phyloP scores from a whole-genome alignment of 2,329 filamentous ascomycete species.

The Talaromyces sp. region DNA sequence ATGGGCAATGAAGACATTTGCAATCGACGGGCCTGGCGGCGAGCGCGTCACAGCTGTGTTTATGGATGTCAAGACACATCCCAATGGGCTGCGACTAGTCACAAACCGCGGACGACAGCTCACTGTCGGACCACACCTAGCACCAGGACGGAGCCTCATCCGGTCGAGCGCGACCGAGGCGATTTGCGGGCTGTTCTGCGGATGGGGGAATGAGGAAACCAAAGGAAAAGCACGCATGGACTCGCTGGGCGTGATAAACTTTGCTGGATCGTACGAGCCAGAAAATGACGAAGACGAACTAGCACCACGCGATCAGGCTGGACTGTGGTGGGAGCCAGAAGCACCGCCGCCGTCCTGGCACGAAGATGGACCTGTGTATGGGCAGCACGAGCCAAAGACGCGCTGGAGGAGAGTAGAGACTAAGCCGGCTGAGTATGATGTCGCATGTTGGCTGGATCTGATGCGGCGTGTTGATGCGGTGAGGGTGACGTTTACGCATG shows the following conservation, averaged over 20 bases:
- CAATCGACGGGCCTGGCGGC: not conserved
- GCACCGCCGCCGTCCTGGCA: not conserved
- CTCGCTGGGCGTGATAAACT: not conserved
- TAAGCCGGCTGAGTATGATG: not conserved
- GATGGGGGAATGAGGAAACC: not conserved
- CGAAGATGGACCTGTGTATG: not conserved
- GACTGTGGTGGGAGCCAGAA: not conserved
- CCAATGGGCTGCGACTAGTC: constrained; percentile 16
- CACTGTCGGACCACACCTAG: not conserved
- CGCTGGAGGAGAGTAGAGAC: not conserved
- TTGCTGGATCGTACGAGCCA: not conserved
- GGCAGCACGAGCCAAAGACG: not conserved
- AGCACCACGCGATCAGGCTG: not conserved
- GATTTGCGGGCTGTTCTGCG: not conserved
- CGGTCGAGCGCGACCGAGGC: not conserved
- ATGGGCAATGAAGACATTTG: not conserved
- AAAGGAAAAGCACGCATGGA: not conserved
- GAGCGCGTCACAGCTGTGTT: not conserved
- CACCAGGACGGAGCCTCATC: not conserved
- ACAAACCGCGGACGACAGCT: not conserved
- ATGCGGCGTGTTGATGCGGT: not conserved
- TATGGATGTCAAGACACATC: not conserved
- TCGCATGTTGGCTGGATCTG: not conserved
- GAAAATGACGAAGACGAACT: not conserved
- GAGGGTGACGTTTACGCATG: not conserved